A percentile compares a stretch with the other conserved stretches of the same genome.
Evolutionary conservation across 2,329 filamentous ascomycete species (phyloP).

Genomic region (Fusarium sp.): DNA sequence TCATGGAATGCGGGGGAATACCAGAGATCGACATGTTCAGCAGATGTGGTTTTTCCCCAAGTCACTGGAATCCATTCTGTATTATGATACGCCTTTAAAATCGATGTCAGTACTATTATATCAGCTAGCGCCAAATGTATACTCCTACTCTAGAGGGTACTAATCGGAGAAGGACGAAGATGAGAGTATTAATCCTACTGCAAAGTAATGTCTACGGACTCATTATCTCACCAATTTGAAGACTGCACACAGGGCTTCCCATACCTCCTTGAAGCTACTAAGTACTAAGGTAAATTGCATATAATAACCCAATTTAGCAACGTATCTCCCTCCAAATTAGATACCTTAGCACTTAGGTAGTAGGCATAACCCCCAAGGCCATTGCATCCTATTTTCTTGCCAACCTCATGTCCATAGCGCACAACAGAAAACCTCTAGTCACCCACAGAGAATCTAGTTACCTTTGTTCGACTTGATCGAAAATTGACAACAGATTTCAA

Average conservation of each 20-base stretch:
- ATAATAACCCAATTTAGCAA: background rate
- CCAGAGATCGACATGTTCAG: slow-evolving; percentile 31
- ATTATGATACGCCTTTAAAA: background rate
- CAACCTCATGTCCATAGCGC: background rate
- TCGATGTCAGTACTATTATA: background rate
- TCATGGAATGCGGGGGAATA: slow-evolving; percentile 48
- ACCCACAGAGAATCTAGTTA: background rate
- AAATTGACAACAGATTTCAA: background rate
- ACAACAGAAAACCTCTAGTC: background rate
- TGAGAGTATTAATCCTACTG: background rate
- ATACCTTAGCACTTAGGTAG: no score
- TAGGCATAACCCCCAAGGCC: no score
- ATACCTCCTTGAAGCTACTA: background rate
- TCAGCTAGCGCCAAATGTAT: background rate
- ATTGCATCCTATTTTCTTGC: background rate
- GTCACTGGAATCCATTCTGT: background rate
- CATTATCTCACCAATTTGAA: background rate
- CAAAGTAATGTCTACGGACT: background rate
- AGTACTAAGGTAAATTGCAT: background rate
- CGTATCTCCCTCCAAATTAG: no score
- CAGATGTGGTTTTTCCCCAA: slow-evolving; percentile 5
- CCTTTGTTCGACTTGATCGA: background rate
- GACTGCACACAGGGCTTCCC: background rate
- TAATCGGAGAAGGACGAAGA: background rate
- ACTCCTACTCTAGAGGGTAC: background rate